Evolutionary conservation across 2,329 filamentous ascomycete species (phyloP).

Genomic region (Cladosporium colombiae): DNA sequence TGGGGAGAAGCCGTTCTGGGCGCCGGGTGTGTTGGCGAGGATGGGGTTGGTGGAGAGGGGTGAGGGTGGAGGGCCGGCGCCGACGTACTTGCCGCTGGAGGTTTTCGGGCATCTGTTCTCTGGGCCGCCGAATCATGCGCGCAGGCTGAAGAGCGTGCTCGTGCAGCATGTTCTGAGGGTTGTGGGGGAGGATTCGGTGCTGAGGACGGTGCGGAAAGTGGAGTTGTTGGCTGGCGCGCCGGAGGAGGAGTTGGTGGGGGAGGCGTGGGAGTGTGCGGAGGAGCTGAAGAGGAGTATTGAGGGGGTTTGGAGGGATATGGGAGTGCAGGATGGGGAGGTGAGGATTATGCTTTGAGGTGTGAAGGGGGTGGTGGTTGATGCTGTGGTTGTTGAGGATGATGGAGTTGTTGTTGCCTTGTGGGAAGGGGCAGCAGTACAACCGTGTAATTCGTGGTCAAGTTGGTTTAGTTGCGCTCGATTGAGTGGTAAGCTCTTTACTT

Average conservation of each 20-base stretch:
- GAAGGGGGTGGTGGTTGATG: too few relatives aligned
- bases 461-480: background rate
- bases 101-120: background rate
- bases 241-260: background rate
- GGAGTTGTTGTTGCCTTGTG: background rate
- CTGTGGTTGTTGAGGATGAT: background rate
- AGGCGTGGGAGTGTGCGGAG: background rate
- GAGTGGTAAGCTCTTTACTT: background rate
- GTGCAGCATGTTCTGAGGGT: background rate
- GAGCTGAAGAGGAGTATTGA: background rate
- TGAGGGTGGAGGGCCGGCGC: background rate
- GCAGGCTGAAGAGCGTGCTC: background rate
- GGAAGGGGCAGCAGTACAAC: background rate
- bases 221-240: background rate
- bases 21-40: background rate
- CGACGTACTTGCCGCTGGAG: background rate
- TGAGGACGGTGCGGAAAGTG: constrained; percentile 3
- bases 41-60: background rate
- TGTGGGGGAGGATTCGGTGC: background rate
- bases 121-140: background rate
- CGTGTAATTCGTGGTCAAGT: background rate
- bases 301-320: background rate
- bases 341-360: background rate
- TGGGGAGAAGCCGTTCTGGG: background rate
- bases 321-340: background rate